These are phyloP conservation scores for Wallemia mellicola DNA, from an alignment of 1,284 basidiomycete genomes.

Conservation along the genomic window DNA sequence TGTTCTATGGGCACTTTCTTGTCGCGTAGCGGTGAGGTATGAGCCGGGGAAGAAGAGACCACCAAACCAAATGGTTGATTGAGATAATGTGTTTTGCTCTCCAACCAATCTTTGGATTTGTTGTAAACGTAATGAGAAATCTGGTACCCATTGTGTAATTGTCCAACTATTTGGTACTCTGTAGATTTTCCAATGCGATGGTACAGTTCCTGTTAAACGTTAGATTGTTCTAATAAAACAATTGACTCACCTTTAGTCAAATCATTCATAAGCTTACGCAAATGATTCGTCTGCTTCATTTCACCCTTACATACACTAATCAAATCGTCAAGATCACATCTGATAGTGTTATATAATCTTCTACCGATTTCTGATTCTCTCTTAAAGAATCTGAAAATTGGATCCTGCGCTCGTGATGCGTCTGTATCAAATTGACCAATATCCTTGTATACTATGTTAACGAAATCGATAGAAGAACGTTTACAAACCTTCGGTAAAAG, in stretches of 20 bases:
- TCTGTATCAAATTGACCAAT: background rate
- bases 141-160: slow-evolving; percentile 49
- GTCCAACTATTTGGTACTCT: slow-evolving; percentile 53
- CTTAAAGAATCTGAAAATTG: slow-evolving; percentile 55
- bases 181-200: slow-evolving; percentile 58
- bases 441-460: background rate
- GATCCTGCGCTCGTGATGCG: slow-evolving; percentile 21
- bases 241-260: slow-evolving; percentile 45
- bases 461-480: slow-evolving; percentile 8
- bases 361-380: slow-evolving; percentile 57
- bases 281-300: slow-evolving; percentile 76
- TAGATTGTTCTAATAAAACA: background rate
- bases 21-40: slow-evolving; percentile 73
- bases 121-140: slow-evolving; percentile 40
- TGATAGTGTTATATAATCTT: slow-evolving; percentile 42
- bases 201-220: slow-evolving; percentile 36
- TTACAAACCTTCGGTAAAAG: slow-evolving; percentile 41
- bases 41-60: slow-evolving; percentile 85
- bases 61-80: slow-evolving; percentile 48
- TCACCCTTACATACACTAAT: slow-evolving; percentile 55
- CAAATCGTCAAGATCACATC: slow-evolving; percentile 47
- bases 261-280: slow-evolving; percentile 55
- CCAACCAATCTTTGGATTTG: slow-evolving; percentile 50
- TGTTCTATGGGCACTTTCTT: slow-evolving; percentile 65
- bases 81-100: slow-evolving; percentile 17